phyloP scores from a whole-genome alignment of 768 basidiomycete species.

The Mycena leptocephala region DNA sequence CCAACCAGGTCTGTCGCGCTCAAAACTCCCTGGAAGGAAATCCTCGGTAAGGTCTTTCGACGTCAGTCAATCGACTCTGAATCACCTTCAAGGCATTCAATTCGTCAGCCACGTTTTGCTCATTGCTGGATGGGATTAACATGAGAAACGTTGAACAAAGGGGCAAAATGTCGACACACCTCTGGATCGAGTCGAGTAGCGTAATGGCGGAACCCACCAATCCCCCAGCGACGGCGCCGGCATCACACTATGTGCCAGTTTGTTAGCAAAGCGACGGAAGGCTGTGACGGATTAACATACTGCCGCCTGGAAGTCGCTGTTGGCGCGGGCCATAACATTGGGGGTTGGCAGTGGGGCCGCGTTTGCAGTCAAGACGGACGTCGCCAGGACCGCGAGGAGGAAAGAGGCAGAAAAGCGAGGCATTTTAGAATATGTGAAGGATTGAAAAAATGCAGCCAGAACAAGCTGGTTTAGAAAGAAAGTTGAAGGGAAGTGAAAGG shows the following conservation, averaged over 20 bases:
- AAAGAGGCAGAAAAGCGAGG: constrained; percentile 11
- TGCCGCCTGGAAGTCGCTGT: background rate
- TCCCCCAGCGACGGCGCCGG: background rate
- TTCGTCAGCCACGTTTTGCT: background rate
- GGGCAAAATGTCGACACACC: background rate
- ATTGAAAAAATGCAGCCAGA: background rate
- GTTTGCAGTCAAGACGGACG: constrained; percentile 5
- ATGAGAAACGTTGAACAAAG: background rate
- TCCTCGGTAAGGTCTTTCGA: background rate
- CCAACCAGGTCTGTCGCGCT: background rate
- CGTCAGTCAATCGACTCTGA: too few species aligned
- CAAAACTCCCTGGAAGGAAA: background rate
- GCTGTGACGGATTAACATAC: background rate
- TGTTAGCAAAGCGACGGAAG: background rate
- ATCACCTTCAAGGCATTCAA: background rate
- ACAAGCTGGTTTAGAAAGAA: background rate
- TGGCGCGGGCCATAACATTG: background rate
- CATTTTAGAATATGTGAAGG: background rate
- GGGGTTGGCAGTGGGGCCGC: background rate
- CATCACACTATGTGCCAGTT: background rate
- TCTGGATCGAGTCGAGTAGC: background rate
- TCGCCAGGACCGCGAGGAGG: constrained; percentile 16
- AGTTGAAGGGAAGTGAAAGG: background rate
- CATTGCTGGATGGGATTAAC: background rate
- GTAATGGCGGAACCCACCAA: background rate